These are phyloP conservation scores for Claviceps africana DNA, from an alignment of 2,329 filamentous ascomycete genomes.

Conservation along the genomic window DNA sequence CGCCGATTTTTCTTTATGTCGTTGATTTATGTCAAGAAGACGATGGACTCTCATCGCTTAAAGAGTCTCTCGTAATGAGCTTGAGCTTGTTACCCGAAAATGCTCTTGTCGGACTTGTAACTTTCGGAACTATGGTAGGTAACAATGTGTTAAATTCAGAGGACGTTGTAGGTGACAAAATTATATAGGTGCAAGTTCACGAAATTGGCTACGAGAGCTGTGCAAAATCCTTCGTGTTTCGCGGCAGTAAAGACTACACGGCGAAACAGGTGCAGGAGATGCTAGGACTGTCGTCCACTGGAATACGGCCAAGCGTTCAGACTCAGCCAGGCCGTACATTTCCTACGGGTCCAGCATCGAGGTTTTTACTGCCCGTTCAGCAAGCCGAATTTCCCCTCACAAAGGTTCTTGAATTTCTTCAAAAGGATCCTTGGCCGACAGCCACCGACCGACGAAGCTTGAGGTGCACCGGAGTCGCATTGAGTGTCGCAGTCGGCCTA, in stretches of 20 bases:
- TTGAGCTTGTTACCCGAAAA: constrained; percentile 69
- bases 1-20: constrained; percentile 76
- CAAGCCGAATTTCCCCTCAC: constrained; percentile 96
- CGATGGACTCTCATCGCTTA: constrained; percentile 67
- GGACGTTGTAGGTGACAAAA: background rate
- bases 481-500: constrained; percentile 84
- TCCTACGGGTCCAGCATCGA: constrained; percentile 65
- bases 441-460: constrained; percentile 82
- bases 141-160: background rate
- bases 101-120: constrained; percentile 70
- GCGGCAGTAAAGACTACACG: constrained; percentile 94
- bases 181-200: constrained; percentile 65
- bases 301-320: constrained; percentile 60
- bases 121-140: constrained; percentile 80
- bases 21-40: constrained; percentile 84
- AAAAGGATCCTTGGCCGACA: constrained; percentile 96
- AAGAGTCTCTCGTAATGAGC: constrained; percentile 78
- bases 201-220: constrained; percentile 97
- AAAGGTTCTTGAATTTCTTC: constrained; percentile 85
- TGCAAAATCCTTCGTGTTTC: constrained; percentile 96
- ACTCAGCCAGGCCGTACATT: constrained; percentile 62
- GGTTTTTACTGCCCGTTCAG: constrained; percentile 86
- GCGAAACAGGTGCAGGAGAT: constrained; percentile 99
- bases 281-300: constrained; percentile 67
- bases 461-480: constrained; percentile 88